Conservation (phyloP, 129 eudicot genomes). For the Dittrichia graveolens region DNA sequence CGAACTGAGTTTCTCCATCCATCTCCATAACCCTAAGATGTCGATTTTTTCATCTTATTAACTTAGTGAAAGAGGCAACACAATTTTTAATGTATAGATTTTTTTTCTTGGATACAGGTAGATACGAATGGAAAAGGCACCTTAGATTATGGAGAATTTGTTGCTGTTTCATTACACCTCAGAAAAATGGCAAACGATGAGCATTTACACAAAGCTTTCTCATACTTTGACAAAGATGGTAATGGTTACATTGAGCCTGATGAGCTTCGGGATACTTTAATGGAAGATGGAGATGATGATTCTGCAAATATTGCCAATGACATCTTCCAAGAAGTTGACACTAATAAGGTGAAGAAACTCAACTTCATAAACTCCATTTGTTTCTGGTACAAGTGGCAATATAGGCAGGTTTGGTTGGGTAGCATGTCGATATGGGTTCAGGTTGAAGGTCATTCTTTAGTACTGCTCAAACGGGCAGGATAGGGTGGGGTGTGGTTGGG, state of each 20-base stretch:
- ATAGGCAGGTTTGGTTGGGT: neutral
- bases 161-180: constrained; percentile 79
- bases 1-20: neutral
- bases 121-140: constrained; percentile 83
- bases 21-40: neutral
- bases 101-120: constrained; percentile 48
- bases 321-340: constrained; percentile 94
- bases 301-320: constrained; percentile 73
- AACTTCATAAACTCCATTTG: neutral
- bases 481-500: too few relatives aligned
- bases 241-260: constrained; percentile 76
- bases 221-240: constrained; percentile 83
- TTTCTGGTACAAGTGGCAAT: neutral
- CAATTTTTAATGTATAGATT: neutral
- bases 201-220: constrained; percentile 87
- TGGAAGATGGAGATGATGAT: constrained; percentile 84
- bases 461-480: too few relatives aligned
- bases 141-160: constrained; percentile 82
- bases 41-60: neutral
- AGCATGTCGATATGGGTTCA: neutral
- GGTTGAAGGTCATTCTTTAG: too few relatives aligned
- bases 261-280: constrained; percentile 74
- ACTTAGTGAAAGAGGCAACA: neutral
- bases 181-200: constrained; percentile 87
- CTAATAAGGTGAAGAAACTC: constrained; percentile 60